Conservation (phyloP, 768 basidiomycete species). For the Mycena galopus region DNA sequence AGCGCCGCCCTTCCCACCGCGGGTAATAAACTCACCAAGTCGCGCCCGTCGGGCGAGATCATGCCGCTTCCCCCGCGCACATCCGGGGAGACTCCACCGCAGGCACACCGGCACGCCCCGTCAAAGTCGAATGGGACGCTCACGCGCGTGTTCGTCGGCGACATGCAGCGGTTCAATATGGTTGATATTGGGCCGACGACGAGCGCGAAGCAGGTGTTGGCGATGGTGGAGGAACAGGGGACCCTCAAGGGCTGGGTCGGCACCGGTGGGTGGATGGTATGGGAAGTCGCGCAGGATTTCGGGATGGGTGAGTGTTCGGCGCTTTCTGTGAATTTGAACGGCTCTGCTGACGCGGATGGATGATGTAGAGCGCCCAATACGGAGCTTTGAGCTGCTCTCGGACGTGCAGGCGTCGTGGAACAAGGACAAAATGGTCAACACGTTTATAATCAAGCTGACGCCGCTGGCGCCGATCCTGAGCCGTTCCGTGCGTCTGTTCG, state of each 20-base stretch:
- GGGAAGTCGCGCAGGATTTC: constrained; percentile 90
- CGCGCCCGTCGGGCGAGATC: constrained; percentile 25
- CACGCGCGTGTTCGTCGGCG: constrained; percentile 83
- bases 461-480: constrained; percentile 71
- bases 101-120: constrained; percentile 39
- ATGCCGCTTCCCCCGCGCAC: background rate
- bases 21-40: constrained; percentile 33
- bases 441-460: constrained; percentile 84
- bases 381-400: constrained; percentile 86
- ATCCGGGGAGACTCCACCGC: constrained; percentile 33
- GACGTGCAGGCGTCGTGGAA: constrained; percentile 92
- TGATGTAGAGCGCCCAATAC: constrained; percentile 84
- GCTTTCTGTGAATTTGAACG: constrained; percentile 1
- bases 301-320: constrained; percentile 78
- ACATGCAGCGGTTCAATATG: constrained; percentile 80
- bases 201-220: constrained; percentile 79
- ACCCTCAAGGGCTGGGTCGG: constrained; percentile 71
- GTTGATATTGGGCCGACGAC: constrained; percentile 79
- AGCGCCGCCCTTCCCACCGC: background rate
- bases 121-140: constrained; percentile 57
- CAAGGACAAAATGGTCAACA: constrained; percentile 82
- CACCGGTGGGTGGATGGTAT: constrained; percentile 88
- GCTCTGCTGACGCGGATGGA: constrained; percentile 33
- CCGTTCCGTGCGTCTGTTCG: constrained; percentile 63
- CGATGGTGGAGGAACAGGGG: constrained; percentile 74